These are phyloP conservation scores for Yamadazyma kanchanaburiensis DNA, from an alignment of 1,139 yeast genomes.

Conservation along the genomic window DNA sequence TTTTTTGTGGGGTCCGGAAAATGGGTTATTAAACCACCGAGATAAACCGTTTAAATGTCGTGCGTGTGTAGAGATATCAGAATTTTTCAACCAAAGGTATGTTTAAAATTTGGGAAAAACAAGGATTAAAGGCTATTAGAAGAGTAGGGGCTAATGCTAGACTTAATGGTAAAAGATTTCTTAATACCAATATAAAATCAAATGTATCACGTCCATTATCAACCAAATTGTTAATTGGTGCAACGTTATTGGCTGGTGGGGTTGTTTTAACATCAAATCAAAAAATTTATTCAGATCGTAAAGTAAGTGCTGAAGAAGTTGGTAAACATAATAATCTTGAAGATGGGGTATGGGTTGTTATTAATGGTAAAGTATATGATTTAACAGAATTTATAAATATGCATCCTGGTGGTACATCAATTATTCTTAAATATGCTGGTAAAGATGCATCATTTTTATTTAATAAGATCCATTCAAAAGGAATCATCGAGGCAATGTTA, in stretches of 20 bases:
- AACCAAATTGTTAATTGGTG: slow-evolving; percentile 1
- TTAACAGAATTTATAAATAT: slow-evolving; percentile 18
- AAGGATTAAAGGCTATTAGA: not conserved
- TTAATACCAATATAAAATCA: too few relatives aligned
- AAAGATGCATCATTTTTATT: slow-evolving; percentile 19
- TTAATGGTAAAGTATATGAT: slow-evolving; percentile 26
- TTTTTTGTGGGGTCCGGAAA: too few relatives aligned
- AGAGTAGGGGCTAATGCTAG: not conserved
- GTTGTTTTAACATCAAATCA: slow-evolving; percentile 4
- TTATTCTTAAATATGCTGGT: slow-evolving; percentile 23
- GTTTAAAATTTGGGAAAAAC: too few relatives aligned
- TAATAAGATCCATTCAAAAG: slow-evolving; percentile 16
- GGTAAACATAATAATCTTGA: slow-evolving; percentile 11
- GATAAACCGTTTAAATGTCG: too few relatives aligned
- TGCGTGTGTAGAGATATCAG: too few relatives aligned
- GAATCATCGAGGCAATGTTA: slow-evolving; percentile 15
- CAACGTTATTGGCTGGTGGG: slow-evolving; percentile 3
- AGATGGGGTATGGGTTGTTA: slow-evolving; percentile 21
- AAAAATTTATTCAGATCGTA: slow-evolving; percentile 14
- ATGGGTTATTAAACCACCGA: too few relatives aligned
- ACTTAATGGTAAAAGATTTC: not conserved
- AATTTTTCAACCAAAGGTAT: too few relatives aligned
- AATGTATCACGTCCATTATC: too few relatives aligned
- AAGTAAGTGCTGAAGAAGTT: slow-evolving; percentile 13
- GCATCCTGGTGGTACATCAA: slow-evolving; percentile 25